Base-by-base conservation (phyloP, 306 rosid genomes). In the Biancaea sappan region DNA sequence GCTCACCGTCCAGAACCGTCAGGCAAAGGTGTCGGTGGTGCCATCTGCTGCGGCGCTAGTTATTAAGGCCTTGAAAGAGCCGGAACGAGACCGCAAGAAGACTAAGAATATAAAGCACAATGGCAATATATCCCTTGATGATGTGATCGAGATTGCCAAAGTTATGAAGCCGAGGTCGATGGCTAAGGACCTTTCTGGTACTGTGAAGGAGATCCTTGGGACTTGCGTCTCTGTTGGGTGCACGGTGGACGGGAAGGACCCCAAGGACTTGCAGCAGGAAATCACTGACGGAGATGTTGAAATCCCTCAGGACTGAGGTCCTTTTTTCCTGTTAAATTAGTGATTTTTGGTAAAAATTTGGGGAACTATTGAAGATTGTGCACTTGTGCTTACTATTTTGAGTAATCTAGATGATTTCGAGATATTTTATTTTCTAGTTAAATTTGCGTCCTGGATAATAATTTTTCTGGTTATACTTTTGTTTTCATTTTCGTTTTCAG, bases 1-100 rank as follows among this genome's bases (percentile, higher is more conserved):
- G 81, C 96, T 93, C 19, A 93, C 98, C 1, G 98, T 93, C 2
- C 98, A 93, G 85, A 91, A 93, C 59, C 97, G 98, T 56, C 96
- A 91, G 83, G 98, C 98, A 0, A 91, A 93, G 79, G 97, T 93
- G 6, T 48, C 96, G 0, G 98, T 93, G 5, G 98, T 93, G 9
- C 98, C 98, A 0, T 93, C 98, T 0, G 98, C 98, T 4, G 98
- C 98, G 0, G 98, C 98, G 0, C 88, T 93, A 0, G 98, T 93
- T 40, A 93, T 93, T 80, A 93, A 93, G 84, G 80, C 98, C 0
- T 80, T 93, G 18, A 93, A 93, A 75, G 97, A 93, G 74, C 98
- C 98, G 0, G 98, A 93, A 38, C 86, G 98, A 0, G 98, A 93
- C 79, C 62, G 98, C 7, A 93, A 93, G 87, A 91, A 93, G 83